These are phyloP conservation scores for Cenchrus fungigraminus DNA, from an alignment of 176 grass and related monocot species.

Conservation along the genomic window DNA sequence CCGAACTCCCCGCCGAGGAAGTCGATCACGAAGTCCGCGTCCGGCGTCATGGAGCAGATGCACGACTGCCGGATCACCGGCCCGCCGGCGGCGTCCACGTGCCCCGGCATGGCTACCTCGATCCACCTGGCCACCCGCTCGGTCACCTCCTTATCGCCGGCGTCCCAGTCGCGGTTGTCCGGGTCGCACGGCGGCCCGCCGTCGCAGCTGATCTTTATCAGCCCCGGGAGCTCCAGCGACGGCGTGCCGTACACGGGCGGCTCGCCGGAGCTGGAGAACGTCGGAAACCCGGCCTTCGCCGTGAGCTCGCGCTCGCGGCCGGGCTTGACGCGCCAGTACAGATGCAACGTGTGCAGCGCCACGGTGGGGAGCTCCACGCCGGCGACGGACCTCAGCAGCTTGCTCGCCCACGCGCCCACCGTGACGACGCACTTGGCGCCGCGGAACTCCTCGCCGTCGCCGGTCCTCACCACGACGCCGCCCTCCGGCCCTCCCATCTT, in stretches of 20 bases:
- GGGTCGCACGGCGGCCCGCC: constrained; percentile 71
- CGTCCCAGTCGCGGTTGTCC: constrained; percentile 53
- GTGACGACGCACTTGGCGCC: constrained; percentile 60
- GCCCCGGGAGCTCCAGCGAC: constrained; percentile 51
- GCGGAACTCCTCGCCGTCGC: constrained; percentile 36
- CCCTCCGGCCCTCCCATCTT: neutral
- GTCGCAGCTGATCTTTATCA: constrained; percentile 78
- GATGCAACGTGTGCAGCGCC: constrained; percentile 46
- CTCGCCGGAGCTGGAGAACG: constrained; percentile 62
- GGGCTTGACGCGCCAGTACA: constrained; percentile 68
- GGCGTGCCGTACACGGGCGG: constrained; percentile 36
- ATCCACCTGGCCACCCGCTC: constrained; percentile 51
- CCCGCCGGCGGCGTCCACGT: constrained; percentile 41
- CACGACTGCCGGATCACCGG: constrained; percentile 57
- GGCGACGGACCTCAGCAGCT: constrained; percentile 36
- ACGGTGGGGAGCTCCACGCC: constrained; percentile 52
- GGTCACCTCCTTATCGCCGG: neutral
- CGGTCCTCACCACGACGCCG: constrained; percentile 37
- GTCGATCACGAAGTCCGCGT: constrained; percentile 74
- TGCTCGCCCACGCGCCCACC: constrained; percentile 56
- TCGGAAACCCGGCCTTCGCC: constrained; percentile 55
- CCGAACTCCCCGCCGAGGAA: constrained; percentile 67
- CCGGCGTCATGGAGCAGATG: constrained; percentile 89
- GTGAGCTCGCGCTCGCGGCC: constrained; percentile 43
- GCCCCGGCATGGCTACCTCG: constrained; percentile 38